Evolutionary conservation across 305 asterid genomes (phyloP).

Genomic region (Vinca major): DNA sequence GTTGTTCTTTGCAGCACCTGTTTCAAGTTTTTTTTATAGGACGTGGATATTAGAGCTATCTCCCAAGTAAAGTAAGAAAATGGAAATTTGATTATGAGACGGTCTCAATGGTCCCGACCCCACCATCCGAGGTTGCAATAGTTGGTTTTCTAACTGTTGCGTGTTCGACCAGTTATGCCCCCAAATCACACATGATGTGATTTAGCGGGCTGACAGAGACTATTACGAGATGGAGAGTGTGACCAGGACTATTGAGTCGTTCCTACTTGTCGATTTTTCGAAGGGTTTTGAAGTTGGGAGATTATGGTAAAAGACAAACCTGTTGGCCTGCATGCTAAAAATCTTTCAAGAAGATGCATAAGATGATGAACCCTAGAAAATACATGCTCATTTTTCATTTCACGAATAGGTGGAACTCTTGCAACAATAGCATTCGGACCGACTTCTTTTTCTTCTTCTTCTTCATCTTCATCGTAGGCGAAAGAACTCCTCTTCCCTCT

Average conservation of each 20-base stretch:
- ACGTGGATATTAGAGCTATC: background rate
- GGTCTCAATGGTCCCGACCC: too few species aligned
- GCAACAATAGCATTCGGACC: constrained; percentile 27
- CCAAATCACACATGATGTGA: too few species aligned
- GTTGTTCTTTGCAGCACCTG: constrained; percentile 67
- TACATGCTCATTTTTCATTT: constrained; percentile 48
- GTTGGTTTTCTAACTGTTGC: too few species aligned
- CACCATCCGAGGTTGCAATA: too few species aligned
- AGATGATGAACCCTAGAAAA: constrained; percentile 55
- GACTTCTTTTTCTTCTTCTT: constrained; percentile 11
- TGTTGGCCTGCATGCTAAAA: constrained; percentile 76
- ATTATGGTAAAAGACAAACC: constrained; percentile 28
- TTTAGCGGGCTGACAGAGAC: too few species aligned
- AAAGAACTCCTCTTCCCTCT: constrained; percentile 49
- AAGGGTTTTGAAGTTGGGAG: background rate
- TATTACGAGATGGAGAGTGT: too few species aligned
- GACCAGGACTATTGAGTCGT: too few species aligned
- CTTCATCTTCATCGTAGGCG: constrained; percentile 30
- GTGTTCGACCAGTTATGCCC: too few species aligned
- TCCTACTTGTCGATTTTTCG: too few species aligned
- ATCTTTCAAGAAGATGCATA: constrained; percentile 72
- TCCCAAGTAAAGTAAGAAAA: background rate
- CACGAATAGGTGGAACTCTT: constrained; percentile 43
- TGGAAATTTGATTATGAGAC: too few species aligned
- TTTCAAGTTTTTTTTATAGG: constrained; percentile 2